A percentile compares a stretch with the other conserved stretches of the same genome.
Conservation (phyloP, 163 green algal species). For the Chlorella variabilis region DNA sequence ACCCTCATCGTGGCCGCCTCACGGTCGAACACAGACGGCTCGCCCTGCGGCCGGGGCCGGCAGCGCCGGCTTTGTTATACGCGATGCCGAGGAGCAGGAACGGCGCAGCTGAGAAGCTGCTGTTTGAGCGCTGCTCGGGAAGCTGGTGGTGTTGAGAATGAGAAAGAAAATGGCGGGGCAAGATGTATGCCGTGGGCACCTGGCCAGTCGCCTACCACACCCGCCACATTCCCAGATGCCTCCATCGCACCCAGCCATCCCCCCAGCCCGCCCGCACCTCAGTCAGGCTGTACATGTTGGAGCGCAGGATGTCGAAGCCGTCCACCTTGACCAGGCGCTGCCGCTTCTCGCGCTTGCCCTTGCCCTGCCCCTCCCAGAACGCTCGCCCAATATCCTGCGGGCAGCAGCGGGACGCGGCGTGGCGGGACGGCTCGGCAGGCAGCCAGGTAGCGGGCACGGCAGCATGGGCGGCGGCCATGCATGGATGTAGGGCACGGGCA, state of each 20-base stretch:
- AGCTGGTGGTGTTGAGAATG: no score
- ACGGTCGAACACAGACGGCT: constrained; percentile 51
- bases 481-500: no score
- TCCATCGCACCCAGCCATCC: no score
- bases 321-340: constrained; percentile 56
- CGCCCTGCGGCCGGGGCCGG: constrained; percentile 25
- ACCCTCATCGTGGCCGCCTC: constrained; percentile 39
- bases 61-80: background rate
- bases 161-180: no score
- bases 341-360: constrained; percentile 49
- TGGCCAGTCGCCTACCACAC: no score
- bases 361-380: constrained; percentile 51
- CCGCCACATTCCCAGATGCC: no score
- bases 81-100: background rate
- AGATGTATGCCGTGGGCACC: no score
- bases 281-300: constrained; percentile 73
- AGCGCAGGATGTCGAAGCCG: constrained; percentile 57
- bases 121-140: no score
- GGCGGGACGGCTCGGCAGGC: no score
- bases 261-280: constrained; percentile 41
- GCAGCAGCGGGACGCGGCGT: no score
- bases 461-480: no score
- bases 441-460: no score
- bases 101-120: background rate
- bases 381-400: constrained; percentile 60